Percentiles rank a stretch among this genome's conserved stretches.
Evolutionary conservation across 2,329 filamentous ascomycete species (phyloP).

Genomic region (Arthrobotrys sinensis): DNA sequence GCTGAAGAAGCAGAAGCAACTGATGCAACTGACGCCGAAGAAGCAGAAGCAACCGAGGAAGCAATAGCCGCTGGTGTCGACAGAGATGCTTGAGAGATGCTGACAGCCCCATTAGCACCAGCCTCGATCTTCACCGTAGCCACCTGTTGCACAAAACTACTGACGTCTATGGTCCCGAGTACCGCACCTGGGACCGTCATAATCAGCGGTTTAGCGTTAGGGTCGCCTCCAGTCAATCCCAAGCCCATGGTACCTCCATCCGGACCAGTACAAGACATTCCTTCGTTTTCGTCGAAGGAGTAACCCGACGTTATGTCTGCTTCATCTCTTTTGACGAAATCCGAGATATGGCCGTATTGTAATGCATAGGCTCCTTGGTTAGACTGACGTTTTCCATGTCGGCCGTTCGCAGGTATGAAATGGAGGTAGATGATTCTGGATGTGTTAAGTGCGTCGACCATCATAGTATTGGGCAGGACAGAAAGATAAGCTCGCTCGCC

Average conservation of each 20-base stretch:
- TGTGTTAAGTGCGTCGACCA: background rate
- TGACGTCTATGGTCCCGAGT: background rate
- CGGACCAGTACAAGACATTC: background rate
- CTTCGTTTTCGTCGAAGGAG: background rate
- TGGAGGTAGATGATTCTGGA: conserved; percentile 1
- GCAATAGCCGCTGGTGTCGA: conserved; percentile 3
- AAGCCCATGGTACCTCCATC: background rate
- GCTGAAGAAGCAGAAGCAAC: background rate
- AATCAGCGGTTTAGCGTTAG: background rate
- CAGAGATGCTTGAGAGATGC: conserved; percentile 2
- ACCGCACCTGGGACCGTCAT: background rate
- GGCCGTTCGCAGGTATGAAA: background rate
- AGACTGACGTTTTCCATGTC: background rate
- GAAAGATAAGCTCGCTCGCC: background rate
- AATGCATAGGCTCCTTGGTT: conserved; percentile 1
- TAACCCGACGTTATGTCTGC: background rate
- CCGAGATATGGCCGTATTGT: conserved; percentile 10
- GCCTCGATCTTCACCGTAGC: background rate
- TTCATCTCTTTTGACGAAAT: conserved; percentile 5
- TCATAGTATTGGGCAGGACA: background rate
- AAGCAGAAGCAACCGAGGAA: background rate
- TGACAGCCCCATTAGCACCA: background rate
- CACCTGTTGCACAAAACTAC: conserved; percentile 9
- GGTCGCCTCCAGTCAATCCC: background rate
- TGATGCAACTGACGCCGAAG: background rate